A percentile compares a stretch with the other conserved stretches of the same genome.
Conservation (phyloP, 2,329 filamentous ascomycete genomes). For the Mycogone perniciosa region DNA sequence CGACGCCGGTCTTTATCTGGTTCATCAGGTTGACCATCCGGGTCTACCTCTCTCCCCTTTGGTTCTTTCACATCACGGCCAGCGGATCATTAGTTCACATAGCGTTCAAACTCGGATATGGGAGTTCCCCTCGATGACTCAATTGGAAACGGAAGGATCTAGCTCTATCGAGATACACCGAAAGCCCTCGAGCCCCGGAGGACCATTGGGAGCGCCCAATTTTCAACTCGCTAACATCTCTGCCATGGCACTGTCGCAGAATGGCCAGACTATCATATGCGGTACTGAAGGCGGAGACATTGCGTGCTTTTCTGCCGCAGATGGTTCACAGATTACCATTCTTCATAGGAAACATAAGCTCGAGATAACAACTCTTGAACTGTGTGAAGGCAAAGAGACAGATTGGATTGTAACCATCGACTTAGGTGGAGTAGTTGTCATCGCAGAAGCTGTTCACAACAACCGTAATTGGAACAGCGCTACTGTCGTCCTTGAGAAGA, state of each 20-base stretch:
- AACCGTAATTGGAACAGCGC: neutral
- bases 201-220: neutral
- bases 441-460: neutral
- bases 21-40: conserved; percentile 1
- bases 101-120: neutral
- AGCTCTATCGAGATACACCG: neutral
- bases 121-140: neutral
- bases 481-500: neutral
- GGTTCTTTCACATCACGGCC: neutral
- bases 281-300: neutral
- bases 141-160: neutral
- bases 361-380: neutral
- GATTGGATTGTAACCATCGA: neutral
- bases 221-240: neutral
- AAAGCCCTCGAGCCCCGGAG: neutral
- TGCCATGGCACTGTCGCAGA: neutral
- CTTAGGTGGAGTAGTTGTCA: neutral
- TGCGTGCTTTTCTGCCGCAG: neutral
- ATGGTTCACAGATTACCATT: neutral
- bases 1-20: neutral
- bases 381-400: neutral
- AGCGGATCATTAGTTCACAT: neutral
- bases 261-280: neutral
- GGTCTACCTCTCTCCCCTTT: neutral
- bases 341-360: neutral